Evolutionary conservation across 2,329 filamentous ascomycete genomes (phyloP).

Genomic region (Sporothrix protearum): DNA sequence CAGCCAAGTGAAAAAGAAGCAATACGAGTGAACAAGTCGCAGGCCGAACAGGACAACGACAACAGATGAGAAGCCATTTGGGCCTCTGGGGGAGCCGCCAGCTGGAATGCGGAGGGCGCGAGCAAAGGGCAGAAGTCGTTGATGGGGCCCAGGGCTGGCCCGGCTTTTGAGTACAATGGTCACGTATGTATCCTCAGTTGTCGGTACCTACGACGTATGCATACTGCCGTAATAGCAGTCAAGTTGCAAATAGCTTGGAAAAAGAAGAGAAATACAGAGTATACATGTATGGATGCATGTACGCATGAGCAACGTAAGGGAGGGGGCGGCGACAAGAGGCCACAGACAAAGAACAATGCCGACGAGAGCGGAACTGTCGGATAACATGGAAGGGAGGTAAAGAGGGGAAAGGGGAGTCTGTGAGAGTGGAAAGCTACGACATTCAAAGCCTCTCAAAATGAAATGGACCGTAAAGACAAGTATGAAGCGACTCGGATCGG

Average conservation of each 20-base stretch:
- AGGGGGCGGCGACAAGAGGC: slow-evolving; percentile 1
- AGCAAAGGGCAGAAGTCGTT: neutral
- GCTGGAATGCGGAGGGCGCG: slow-evolving; percentile 18
- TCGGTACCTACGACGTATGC: neutral
- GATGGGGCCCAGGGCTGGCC: neutral
- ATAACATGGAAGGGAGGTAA: neutral
- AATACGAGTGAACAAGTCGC: neutral
- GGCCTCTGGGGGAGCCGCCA: neutral
- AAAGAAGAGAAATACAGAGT: neutral
- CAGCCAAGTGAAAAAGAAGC: neutral
- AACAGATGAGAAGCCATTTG: neutral
- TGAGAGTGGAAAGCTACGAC: neutral
- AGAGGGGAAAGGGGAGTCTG: neutral
- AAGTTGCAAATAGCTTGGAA: neutral
- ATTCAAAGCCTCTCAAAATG: neutral
- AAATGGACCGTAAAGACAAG: neutral
- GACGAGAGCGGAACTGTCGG: neutral
- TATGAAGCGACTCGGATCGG: neutral
- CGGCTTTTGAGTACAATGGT: neutral
- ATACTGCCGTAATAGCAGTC: neutral
- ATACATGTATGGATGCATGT: too few relatives aligned
- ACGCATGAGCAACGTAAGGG: neutral
- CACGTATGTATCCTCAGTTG: neutral
- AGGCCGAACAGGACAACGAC: neutral
- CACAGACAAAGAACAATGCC: neutral